These are phyloP conservation scores for Chaetomiaceae sp. DNA, from an alignment of 2,329 filamentous ascomycete genomes.

Conservation along the genomic window DNA sequence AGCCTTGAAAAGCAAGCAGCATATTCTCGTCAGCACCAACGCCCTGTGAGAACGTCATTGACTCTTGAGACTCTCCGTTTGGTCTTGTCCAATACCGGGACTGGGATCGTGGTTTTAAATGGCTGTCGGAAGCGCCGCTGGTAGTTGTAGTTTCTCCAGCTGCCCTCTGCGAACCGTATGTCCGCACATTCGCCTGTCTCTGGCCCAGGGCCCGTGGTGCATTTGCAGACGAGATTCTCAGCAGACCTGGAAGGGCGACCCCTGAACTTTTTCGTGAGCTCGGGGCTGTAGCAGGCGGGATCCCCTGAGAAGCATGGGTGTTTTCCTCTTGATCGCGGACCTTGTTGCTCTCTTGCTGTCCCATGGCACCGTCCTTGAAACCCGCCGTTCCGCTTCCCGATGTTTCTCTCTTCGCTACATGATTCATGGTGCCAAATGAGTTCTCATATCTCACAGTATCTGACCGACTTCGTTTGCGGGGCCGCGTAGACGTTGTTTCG, in stretches of 20 bases:
- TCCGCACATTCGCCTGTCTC: conserved; percentile 9
- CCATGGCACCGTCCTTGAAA: too few species aligned
- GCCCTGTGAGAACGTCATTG: conserved; percentile 18
- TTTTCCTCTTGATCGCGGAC: too few species aligned
- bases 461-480: conserved; percentile 8
- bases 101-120: conserved; percentile 1
- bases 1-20: not conserved
- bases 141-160: not conserved
- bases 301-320: not conserved
- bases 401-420: not conserved
- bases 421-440: not conserved
- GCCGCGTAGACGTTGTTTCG: not conserved
- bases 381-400: too few species aligned
- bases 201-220: not conserved
- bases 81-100: conserved; percentile 11
- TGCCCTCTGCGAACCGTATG: conserved; percentile 13
- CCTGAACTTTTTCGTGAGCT: not conserved
- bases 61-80: conserved; percentile 20
- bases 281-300: not conserved
- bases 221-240: not conserved
- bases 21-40: not conserved
- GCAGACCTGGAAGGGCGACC: not conserved
- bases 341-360: not conserved
- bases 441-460: not conserved
- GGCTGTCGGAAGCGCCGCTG: not conserved